Evolutionary conservation across 2,329 filamentous ascomycete species (phyloP), one percentile per base, ranked within the genome.

Genomic region (Stachybotrys chlorohalonatus): DNA sequence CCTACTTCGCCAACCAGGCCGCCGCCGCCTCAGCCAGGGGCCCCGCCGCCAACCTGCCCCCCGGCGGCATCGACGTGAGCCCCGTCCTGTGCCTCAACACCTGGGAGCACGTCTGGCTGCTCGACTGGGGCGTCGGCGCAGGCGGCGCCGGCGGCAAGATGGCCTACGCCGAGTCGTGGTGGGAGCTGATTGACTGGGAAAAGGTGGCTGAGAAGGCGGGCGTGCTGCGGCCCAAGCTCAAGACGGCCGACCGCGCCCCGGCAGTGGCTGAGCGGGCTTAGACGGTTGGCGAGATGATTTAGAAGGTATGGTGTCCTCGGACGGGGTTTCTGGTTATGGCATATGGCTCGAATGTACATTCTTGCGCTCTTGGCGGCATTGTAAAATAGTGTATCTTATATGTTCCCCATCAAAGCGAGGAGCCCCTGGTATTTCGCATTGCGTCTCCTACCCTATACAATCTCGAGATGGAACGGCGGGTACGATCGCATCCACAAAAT

Each of bases 31-130:
- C 17, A 4, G 7, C 59, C 31, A 64, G 57, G 56, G 66, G 62
- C 58, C 62, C 66, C 52, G 57, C 53, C 13, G 61, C 58, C 39
- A 65, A 70, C 49, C 70, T 79, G 56, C 79, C 84, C 6, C 84
- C 87, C 1, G 87, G 87, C 46, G 86, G 85, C 55, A 79, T 83
- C 59, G 80, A 87, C 51, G 71, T 92, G 39, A 77, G 84, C 55
- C 92, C 93, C 11, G 77, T 97, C 57, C 75, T 99, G 63, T 96
- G 93, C 68, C 81, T 97, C 56, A 97, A 91, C 74, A 96, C 91
- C 6, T 99, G 94, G 94, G 87, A 97, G 76, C 94, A 97, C 73
- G 86, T 87, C 8, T 99, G 89, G 83, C 74, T 97, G 69, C 81
- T 82, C 54, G 91, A 97, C 70, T 96, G 89, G 71, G 82, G 82